These are phyloP conservation scores for Cyclotella sp. DNA, from an alignment of 108 stramenopile species.

Conservation along the genomic window DNA sequence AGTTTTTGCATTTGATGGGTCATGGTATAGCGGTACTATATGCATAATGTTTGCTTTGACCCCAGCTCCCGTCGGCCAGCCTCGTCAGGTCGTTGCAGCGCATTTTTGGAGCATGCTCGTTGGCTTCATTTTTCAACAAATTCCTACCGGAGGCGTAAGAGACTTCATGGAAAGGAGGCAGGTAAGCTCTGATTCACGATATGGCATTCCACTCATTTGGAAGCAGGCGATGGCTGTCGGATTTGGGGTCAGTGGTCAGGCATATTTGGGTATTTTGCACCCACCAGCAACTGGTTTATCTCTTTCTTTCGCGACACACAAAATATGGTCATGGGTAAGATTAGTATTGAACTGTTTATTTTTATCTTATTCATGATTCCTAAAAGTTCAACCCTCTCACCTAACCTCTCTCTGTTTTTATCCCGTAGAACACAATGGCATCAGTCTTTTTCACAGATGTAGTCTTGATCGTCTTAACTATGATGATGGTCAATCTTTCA, in stretches of 20 bases:
- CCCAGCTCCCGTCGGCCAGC: constrained; percentile 47
- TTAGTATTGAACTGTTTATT: too few relatives aligned
- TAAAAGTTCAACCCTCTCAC: too few relatives aligned
- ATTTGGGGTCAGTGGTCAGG: constrained; percentile 34
- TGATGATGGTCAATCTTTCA: constrained; percentile 24
- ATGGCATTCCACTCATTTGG: constrained; percentile 23
- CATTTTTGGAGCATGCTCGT: constrained; percentile 35
- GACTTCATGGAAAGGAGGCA: constrained; percentile 8
- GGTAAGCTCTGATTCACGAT: background rate
- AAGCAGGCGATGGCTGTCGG: constrained; percentile 30
- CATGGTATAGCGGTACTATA: constrained; percentile 25
- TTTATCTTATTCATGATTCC: too few relatives aligned
- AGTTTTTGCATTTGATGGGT: constrained; percentile 15
- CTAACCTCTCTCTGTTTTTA: too few relatives aligned
- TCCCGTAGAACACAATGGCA: too few relatives aligned
- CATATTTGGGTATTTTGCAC: constrained; percentile 33
- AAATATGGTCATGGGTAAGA: constrained; percentile 19
- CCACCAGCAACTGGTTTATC: constrained; percentile 36
- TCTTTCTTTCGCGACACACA: constrained; percentile 8
- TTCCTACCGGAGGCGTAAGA: constrained; percentile 3
- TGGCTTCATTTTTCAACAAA: constrained; percentile 22
- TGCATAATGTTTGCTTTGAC: constrained; percentile 46
- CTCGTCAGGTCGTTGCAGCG: constrained; percentile 30
- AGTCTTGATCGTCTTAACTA: constrained; percentile 9
- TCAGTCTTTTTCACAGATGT: constrained; percentile 11